These are phyloP conservation scores for Euphorbia schlechtendalii DNA, from an alignment of 441 rosid genomes.

Conservation along the genomic window DNA sequence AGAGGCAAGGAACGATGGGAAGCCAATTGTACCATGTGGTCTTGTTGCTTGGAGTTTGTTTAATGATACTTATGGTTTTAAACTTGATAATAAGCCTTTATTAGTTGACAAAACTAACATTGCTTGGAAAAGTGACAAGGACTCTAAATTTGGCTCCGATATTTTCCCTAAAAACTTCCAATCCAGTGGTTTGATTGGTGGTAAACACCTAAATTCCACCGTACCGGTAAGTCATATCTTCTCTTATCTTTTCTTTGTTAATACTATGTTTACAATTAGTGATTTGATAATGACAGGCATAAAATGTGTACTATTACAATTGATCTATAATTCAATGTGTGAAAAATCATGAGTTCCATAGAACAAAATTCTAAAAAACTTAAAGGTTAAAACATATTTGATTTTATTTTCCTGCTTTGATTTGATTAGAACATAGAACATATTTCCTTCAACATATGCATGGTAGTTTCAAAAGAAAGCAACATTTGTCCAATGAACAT, in stretches of 20 bases:
- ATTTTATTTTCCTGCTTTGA: too few relatives aligned
- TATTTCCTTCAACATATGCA: too few relatives aligned
- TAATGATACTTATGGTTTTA: constrained; percentile 60
- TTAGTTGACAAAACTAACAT: constrained; percentile 52
- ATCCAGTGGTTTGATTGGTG: constrained; percentile 45
- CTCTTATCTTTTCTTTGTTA: not conserved
- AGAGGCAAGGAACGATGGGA: constrained; percentile 28
- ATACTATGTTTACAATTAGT: too few relatives aligned
- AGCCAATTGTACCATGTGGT: constrained; percentile 70
- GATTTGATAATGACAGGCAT: too few relatives aligned
- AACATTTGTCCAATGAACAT: too few relatives aligned
- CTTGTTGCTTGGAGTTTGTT: constrained; percentile 93
- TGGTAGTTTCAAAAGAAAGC: too few relatives aligned
- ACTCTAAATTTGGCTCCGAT: constrained; percentile 52
- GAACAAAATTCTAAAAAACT: too few relatives aligned
- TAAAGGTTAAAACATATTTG: too few relatives aligned
- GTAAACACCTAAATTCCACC: constrained; percentile 35
- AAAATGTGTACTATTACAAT: too few relatives aligned
- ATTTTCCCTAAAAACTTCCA: constrained; percentile 63
- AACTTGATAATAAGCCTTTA: constrained; percentile 31
- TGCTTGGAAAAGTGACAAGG: constrained; percentile 80
- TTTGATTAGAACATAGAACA: too few relatives aligned
- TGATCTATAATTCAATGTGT: too few relatives aligned
- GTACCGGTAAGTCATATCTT: constrained; percentile 40
- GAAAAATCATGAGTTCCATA: too few relatives aligned